These are phyloP conservation scores for Triticum turgidum DNA, from an alignment of 176 grass and related monocot species.

Conservation along the genomic window DNA sequence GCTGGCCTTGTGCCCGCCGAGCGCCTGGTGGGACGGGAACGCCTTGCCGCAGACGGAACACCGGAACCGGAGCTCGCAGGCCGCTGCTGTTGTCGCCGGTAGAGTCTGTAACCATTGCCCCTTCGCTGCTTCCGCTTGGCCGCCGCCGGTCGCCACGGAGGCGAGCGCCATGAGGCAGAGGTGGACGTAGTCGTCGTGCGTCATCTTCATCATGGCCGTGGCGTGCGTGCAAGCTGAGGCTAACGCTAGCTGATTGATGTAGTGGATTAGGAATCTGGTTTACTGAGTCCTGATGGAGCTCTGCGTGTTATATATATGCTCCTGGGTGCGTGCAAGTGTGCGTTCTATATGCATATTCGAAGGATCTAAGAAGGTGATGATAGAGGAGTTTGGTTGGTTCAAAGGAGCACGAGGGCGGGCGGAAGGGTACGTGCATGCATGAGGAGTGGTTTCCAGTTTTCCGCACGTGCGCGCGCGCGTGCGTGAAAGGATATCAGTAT, in stretches of 20 bases:
- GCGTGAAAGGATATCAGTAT: background rate
- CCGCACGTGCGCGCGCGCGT: background rate
- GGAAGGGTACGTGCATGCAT: background rate
- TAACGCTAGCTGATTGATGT: background rate
- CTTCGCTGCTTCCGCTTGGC: background rate
- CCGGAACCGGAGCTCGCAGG: constrained; percentile 40
- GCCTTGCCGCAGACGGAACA: constrained; percentile 77
- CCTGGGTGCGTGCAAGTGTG: background rate
- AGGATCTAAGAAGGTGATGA: background rate
- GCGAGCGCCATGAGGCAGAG: constrained; percentile 56
- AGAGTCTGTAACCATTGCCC: background rate
- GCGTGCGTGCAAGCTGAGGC: background rate
- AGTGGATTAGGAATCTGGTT: background rate
- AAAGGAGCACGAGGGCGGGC: constrained; percentile 46
- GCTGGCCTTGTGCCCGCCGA: constrained; percentile 88
- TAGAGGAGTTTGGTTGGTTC: background rate
- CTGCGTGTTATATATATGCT: background rate
- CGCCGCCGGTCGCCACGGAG: background rate
- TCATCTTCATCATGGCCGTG: constrained; percentile 17
- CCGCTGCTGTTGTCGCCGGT: background rate
- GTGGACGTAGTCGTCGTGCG: constrained; percentile 59
- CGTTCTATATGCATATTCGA: constrained; percentile 4
- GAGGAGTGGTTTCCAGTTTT: background rate
- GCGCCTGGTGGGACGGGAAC: constrained; percentile 73
- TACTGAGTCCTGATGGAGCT: background rate